Evolutionary conservation across 1,139 yeast genomes (phyloP).

Genomic region (Kodamaea suecica): DNA sequence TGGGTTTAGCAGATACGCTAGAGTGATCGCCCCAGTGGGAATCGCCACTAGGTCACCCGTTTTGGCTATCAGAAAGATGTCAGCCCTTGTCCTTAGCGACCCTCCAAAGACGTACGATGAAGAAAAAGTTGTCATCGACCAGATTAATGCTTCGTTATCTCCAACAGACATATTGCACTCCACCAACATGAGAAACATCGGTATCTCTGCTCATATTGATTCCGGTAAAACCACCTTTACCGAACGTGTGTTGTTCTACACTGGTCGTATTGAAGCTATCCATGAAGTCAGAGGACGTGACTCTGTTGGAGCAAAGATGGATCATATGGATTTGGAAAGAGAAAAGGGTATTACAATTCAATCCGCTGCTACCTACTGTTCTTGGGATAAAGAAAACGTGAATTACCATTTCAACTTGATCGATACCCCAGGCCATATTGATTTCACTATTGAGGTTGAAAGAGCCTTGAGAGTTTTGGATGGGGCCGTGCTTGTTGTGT

Average conservation of each 20-base stretch:
- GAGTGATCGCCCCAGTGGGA: neutral
- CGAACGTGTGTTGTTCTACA: conserved; percentile 92
- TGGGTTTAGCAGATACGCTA: conserved; percentile 1
- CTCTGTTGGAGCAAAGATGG: conserved; percentile 91
- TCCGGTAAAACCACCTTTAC: conserved; percentile 88
- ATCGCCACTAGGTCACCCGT: neutral
- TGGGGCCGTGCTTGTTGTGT: conserved; percentile 96
- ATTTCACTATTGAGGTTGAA: conserved; percentile 97
- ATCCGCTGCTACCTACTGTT: conserved; percentile 97
- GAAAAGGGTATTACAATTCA: conserved; percentile 66
- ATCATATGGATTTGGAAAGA: conserved; percentile 73
- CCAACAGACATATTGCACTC: conserved; percentile 58
- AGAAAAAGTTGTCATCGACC: conserved; percentile 65
- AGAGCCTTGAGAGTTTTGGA: conserved; percentile 94
- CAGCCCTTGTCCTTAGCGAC: conserved; percentile 3
- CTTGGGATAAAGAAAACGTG: conserved; percentile 76
- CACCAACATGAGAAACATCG: conserved; percentile 78
- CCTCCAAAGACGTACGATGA: conserved; percentile 58
- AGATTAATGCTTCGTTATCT: conserved; percentile 50
- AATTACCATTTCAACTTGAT: conserved; percentile 69
- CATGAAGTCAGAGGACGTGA: conserved; percentile 98
- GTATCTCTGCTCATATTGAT: conserved; percentile 92
- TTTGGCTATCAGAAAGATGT: neutral
- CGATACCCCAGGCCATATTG: conserved; percentile 63
- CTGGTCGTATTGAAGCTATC: conserved; percentile 95